These are phyloP conservation scores for Pestalotiopsis sp. DNA, from an alignment of 2,329 filamentous ascomycete genomes.

Conservation along the genomic window DNA sequence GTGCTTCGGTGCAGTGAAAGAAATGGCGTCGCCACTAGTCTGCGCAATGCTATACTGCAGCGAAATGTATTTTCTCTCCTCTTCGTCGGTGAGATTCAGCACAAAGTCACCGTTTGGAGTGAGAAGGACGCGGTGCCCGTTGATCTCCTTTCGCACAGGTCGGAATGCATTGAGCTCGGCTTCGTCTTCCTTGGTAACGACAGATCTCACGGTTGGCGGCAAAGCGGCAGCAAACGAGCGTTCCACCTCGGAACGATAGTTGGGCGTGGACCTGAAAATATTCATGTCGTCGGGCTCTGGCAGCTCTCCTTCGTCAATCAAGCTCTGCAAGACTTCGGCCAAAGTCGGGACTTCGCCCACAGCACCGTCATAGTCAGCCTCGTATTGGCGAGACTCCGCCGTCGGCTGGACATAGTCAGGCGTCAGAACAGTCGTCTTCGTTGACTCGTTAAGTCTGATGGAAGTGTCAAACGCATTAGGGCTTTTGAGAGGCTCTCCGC, in stretches of 20 bases:
- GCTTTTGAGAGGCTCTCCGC: constrained; percentile 29
- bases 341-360: constrained; percentile 34
- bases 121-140: constrained; percentile 70
- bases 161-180: constrained; percentile 56
- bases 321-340: constrained; percentile 39
- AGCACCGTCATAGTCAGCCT: constrained; percentile 31
- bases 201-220: constrained; percentile 44
- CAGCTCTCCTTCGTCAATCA: constrained; percentile 37
- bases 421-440: constrained; percentile 37
- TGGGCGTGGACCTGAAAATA: constrained; percentile 40
- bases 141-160: constrained; percentile 63
- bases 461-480: constrained; percentile 31
- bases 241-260: constrained; percentile 35
- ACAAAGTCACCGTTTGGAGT: constrained; percentile 78
- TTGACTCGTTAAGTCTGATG: constrained; percentile 35
- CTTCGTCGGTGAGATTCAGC: constrained; percentile 68
- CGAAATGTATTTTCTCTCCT: constrained; percentile 71
- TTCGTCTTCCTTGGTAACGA: constrained; percentile 58
- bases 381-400: constrained; percentile 26
- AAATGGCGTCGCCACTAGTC: constrained; percentile 53
- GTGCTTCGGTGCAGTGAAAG: constrained; percentile 59
- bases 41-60: constrained; percentile 64
- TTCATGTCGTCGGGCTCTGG: constrained; percentile 38
- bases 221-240: constrained; percentile 30
- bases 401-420: constrained; percentile 33